Base-by-base conservation (phyloP, 345 rosid species). In the Passiflora organensis region DNA sequence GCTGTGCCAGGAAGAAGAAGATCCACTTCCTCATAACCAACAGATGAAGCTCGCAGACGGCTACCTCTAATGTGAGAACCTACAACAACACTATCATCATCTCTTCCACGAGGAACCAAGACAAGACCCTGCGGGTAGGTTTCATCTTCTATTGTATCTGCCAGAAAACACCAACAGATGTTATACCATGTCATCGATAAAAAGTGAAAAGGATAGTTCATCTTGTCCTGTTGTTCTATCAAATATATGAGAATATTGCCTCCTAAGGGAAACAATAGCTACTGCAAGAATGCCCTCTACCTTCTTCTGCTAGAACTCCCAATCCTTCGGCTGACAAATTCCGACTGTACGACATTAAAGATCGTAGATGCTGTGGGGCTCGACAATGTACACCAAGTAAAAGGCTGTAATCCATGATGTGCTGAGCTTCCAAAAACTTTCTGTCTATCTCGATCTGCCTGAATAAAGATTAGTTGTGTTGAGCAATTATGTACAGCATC, bases 1-100 rank as follows among this genome's bases (percentile, higher is more conserved):
- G 95, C 99, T 56, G 99, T 93, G 38, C 95, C 99, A 14, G 96
- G 99, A 17, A 93, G 96, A 56, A 93, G 95, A 60, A 93, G 99
- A 76, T 93, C 96, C 16, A 93, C 99, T 76, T 82, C 99, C 80
- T 84, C 95, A 56, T 84, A 79, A 21, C 98, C 96, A 17, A 66
- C 90, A 51, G 91, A 75, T 4, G 91, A 86, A 22, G 95, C 91
- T 54, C 95, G 77, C 62, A 93, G 67, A 55, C 94, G 80, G 57
- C 96, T 84, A 43, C 99, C 99, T 73, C 96, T 77, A 16, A 93
- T 78, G 65, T 89, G 99, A 63, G 99, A 71, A 23, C 96, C 95
- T 43, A 80, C 91, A 43, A 86, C 86, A n/a, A 73, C 75, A 59
- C 74, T 82, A 56, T 63, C 60, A 71, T 80, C 82, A 43, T 79